These are phyloP conservation scores for Naganishia kalamii DNA, from an alignment of 768 basidiomycete species.

Conservation along the genomic window DNA sequence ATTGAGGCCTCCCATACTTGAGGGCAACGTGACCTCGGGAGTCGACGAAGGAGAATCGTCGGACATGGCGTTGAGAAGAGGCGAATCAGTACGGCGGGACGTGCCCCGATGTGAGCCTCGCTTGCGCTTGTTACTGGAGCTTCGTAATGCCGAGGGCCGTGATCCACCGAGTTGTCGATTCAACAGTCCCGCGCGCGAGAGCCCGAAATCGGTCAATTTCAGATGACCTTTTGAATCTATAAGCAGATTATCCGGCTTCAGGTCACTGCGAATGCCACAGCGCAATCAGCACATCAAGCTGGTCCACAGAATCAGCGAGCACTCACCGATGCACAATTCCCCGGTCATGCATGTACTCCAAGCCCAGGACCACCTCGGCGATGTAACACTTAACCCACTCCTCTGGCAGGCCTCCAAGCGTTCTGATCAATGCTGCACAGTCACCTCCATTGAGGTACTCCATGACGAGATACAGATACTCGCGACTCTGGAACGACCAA, in stretches of 20 bases:
- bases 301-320: conserved; percentile 1
- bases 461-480: conserved; percentile 97
- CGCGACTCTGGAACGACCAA: conserved; percentile 99
- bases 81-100: conserved; percentile 54
- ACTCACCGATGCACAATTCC: conserved; percentile 93
- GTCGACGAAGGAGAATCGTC: conserved; percentile 44
- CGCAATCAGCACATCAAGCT: background rate
- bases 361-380: conserved; percentile 87
- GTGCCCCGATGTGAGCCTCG: conserved; percentile 13
- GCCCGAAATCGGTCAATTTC: conserved; percentile 95
- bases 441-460: conserved; percentile 98
- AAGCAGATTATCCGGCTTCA: conserved; percentile 96
- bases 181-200: conserved; percentile 93
- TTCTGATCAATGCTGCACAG: conserved; percentile 93
- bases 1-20: conserved; percentile 29
- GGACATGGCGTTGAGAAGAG: conserved; percentile 30
- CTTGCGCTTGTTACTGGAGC: conserved; percentile 30
- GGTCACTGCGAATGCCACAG: conserved; percentile 57
- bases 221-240: conserved; percentile 95
- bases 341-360: conserved; percentile 92
- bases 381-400: conserved; percentile 96
- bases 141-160: conserved; percentile 40
- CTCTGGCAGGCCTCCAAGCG: conserved; percentile 83
- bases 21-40: conserved; percentile 37
- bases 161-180: conserved; percentile 69